Conservation (phyloP, 257 asterid species). For the Plectranthus barbatus region DNA sequence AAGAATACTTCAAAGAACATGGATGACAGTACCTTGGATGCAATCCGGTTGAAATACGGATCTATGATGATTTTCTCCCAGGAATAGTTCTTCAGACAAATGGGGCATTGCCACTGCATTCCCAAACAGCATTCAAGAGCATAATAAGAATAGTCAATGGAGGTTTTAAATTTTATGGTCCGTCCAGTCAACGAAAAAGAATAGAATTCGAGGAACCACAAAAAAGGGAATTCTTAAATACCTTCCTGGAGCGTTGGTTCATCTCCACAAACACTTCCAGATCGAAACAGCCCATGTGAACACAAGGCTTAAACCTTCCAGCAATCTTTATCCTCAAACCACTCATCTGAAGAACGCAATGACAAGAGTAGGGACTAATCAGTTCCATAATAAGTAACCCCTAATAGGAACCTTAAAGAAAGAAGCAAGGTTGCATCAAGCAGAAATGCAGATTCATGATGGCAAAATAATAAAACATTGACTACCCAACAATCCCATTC, state of each 20-base stretch:
- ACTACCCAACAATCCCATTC: neutral
- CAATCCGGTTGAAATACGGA: conserved; percentile 78
- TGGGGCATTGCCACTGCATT: conserved; percentile 98
- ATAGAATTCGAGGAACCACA: neutral
- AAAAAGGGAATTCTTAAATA: conserved; percentile 13
- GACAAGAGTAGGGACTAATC: conserved; percentile 3
- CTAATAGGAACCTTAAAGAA: neutral
- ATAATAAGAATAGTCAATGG: neutral
- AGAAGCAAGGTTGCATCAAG: neutral
- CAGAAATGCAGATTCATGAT: neutral
- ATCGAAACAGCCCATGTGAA: conserved; percentile 98
- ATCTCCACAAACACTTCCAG: conserved; percentile 90
- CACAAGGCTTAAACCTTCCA: conserved; percentile 87
- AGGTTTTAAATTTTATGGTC: neutral
- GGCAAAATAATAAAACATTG: neutral
- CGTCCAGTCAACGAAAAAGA: neutral
- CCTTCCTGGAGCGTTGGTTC: conserved; percentile 95
- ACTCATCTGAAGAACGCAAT: conserved; percentile 60
- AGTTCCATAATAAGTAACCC: neutral
- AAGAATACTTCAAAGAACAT: neutral
- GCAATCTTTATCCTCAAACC: conserved; percentile 94
- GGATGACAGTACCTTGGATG: conserved; percentile 52
- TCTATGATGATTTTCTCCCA: conserved; percentile 78
- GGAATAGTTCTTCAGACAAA: conserved; percentile 88
- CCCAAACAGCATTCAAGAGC: conserved; percentile 18